Percentiles rank a stretch among this genome's conserved stretches.
These are phyloP conservation scores for Noccaea caerulescens DNA, from an alignment of 345 rosid genomes.

Conservation along the genomic window DNA sequence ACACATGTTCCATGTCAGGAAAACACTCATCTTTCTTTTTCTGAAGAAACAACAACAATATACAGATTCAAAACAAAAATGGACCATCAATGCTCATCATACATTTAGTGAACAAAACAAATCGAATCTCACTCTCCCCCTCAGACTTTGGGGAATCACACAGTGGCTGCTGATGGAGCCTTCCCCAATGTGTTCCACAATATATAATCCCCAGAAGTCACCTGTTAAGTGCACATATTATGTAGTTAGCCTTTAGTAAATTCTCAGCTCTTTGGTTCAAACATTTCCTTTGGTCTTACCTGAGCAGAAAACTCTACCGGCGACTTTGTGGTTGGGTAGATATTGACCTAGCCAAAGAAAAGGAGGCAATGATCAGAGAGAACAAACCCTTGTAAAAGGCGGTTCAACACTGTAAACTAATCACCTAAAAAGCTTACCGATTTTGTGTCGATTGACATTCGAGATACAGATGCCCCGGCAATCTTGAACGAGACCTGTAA, in stretches of 20 bases:
- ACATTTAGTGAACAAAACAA: neutral
- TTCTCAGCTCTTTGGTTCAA: neutral
- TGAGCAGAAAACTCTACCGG: constrained; percentile 80
- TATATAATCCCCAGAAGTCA: constrained; percentile 81
- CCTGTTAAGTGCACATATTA: constrained; percentile 49
- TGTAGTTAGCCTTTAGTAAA: neutral
- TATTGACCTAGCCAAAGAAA: constrained; percentile 60
- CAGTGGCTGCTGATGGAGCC: constrained; percentile 66
- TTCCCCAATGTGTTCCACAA: constrained; percentile 95
- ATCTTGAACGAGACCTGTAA: constrained; percentile 82
- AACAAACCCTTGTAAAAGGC: neutral
- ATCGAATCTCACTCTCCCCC: neutral
- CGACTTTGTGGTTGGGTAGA: constrained; percentile 87
- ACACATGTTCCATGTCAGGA: neutral
- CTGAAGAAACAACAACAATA: constrained; percentile 8
- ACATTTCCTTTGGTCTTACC: constrained; percentile 47
- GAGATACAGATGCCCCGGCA: constrained; percentile 75
- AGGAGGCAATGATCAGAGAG: neutral
- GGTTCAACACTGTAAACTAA: neutral
- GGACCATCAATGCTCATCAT: constrained; percentile 3
- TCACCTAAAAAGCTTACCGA: constrained; percentile 58
- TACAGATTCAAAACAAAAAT: constrained; percentile 20
- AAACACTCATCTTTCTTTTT: constrained; percentile 15
- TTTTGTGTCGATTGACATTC: constrained; percentile 86
- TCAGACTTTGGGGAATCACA: constrained; percentile 1